Conservation (phyloP, 345 rosid genomes). For the Cardamine occulta region DNA sequence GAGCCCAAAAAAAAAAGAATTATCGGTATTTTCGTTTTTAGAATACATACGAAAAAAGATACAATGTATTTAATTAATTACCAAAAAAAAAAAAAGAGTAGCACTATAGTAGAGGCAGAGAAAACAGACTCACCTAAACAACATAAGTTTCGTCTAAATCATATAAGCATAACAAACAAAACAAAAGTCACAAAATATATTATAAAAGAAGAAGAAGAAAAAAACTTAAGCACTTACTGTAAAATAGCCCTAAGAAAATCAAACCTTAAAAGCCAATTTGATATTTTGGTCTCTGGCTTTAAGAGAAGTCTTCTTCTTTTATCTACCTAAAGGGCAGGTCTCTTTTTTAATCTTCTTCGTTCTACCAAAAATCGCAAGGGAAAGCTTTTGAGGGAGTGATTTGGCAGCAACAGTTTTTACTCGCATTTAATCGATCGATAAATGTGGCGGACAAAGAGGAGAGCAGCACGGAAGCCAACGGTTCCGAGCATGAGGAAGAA, state of each 20-base stretch:
- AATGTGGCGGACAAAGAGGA: conserved; percentile 77
- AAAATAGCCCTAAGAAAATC: conserved; percentile 23
- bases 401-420: conserved; percentile 41
- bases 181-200: background rate
- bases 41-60: background rate
- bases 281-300: conserved; percentile 20
- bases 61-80: conserved; percentile 32
- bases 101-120: conserved; percentile 9
- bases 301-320: conserved; percentile 14
- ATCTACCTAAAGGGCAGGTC: conserved; percentile 24
- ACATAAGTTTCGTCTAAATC: conserved; percentile 20
- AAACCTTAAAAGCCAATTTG: conserved; percentile 27
- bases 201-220: background rate
- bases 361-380: conserved; percentile 36
- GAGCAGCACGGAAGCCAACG: conserved; percentile 76
- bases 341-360: conserved; percentile 19
- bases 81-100: background rate
- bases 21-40: background rate
- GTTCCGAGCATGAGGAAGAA: conserved; percentile 87
- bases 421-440: conserved; percentile 83
- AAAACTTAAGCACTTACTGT: conserved; percentile 7
- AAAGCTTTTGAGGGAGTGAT: conserved; percentile 7
- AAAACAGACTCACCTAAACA: conserved; percentile 30
- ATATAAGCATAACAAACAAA: conserved; percentile 2
- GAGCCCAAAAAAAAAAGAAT: background rate